Base-by-base conservation (phyloP, 805 yeast genomes). In the Kodamaea sagamina region DNA sequence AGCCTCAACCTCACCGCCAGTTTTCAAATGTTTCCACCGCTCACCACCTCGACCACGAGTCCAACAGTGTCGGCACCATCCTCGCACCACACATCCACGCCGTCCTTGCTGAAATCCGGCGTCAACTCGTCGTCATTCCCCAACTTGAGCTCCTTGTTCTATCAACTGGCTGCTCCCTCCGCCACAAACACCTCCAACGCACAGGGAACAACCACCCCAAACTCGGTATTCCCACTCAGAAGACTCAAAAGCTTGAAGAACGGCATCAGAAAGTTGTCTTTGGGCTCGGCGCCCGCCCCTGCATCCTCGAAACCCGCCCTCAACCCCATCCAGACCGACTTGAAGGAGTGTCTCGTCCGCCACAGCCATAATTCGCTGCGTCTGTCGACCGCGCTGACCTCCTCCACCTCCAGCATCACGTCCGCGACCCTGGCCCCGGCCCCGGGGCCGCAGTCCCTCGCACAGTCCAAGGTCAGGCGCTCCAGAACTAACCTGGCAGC, bases 191-290 rank as follows among this genome's bases (percentile, higher is more conserved):
- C 22, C 55, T 62, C 41, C 10, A 13, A 15, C 17, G 17, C 17
- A 17, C 34, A 29, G 15, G 17, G 28, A 25, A 36, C 25, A 56
- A 46, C 48, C 50, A 59, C 22, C 55, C 63, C 41, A 10, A 29
- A 29, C 34, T 29, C 34, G 2, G 34, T 17, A 6, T 29, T 29
- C 39, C 74, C 73, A 2, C 55, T 68, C 44, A 61, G 61, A 40
- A 56, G 71, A 38, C 55, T 69, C 39, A 67, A 65, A 43, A 65
- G 65, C 48, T 50, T 70, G 31, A 67, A 67, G 40, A 59, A 62
- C 12, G 70, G 72, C 4, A 66, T 71, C 13, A 55, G 74, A 45
- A 67, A 67, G 50, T 55, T 68, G 32, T 62, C 69, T 12, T 51
- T 68, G 17, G 44, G 47, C 22, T 18, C 44, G 15, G 29, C 34